phyloP scores from a whole-genome alignment of 106 monocot genomes.

The Amphibolis antarctica region DNA sequence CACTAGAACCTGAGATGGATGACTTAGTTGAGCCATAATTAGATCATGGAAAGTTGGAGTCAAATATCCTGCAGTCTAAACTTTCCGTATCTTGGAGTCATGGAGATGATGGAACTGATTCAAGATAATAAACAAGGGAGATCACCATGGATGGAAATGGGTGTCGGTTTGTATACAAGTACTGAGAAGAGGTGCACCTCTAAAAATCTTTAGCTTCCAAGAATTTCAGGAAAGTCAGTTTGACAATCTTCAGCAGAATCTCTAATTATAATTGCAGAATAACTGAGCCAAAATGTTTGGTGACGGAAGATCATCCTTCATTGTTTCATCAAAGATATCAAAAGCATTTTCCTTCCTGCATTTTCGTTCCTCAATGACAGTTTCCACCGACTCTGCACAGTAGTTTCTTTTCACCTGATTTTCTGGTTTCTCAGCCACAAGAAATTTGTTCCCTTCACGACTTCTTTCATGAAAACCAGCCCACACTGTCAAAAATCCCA shows the following conservation, averaged over 20 bases:
- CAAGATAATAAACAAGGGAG: too few species aligned
- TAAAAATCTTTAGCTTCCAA: neutral
- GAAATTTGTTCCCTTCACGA: conserved; percentile 65
- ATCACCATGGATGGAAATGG: too few species aligned
- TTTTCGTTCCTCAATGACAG: conserved; percentile 55
- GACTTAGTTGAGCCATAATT: too few species aligned
- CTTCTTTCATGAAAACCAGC: conserved; percentile 77
- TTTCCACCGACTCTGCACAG: conserved; percentile 52
- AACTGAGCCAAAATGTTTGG: conserved; percentile 23
- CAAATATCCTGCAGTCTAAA: too few species aligned
- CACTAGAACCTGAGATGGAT: too few species aligned
- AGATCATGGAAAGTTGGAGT: too few species aligned
- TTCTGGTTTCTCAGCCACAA: conserved; percentile 47
- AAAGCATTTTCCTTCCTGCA: conserved; percentile 35
- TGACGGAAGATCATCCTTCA: conserved; percentile 10
- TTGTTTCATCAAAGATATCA: conserved; percentile 44
- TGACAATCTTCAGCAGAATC: too few species aligned
- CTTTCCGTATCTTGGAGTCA: too few species aligned
- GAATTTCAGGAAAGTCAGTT: neutral
- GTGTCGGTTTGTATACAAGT: too few species aligned
- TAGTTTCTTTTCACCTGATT: conserved; percentile 52
- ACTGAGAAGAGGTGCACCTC: too few species aligned
- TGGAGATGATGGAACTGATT: too few species aligned
- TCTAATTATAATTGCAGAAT: conserved; percentile 8
- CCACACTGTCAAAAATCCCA: conserved; percentile 38